Base-by-base conservation (phyloP, 768 basidiomycete genomes). In the Panaeolus cyanescens region DNA sequence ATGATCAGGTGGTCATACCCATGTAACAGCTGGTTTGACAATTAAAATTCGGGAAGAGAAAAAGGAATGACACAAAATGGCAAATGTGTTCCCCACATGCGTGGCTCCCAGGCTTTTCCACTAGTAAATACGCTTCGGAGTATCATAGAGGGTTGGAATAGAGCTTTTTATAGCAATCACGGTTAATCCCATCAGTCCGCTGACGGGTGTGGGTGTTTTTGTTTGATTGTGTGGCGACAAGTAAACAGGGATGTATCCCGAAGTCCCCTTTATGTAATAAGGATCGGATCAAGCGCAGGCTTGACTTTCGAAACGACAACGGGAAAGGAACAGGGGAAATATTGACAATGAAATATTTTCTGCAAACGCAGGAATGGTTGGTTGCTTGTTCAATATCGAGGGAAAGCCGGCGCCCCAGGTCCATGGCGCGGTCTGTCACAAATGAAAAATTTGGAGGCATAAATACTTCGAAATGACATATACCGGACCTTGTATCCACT, bases 181-280 rank as follows among this genome's bases (percentile, higher is more conserved):
- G 31, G 56, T 56, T 15, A 42, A 45, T 56, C 55, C 55, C 20
- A 39, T 25, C 37, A 34, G 32, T 42, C 39, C 25, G 54, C 56
- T 62, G 56, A 57, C 61, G 54, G 54, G 55, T 65, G 63, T 66
- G 65, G 65, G 65, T 65, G 62, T 60, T 45, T 56, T 58, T 57
- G 58, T 42, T 59, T 61, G 59, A 50, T 58, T 60, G 42, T 59
- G 45, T 59, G 33, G 61, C 17, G 20, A 53, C 58, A 59, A 64
- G 65, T 64, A 64, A 64, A 64, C 54, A 64, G 59, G 60, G 64
- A 66, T 59, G 22, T 13, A 54, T 34, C 31, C 33, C 42, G 60
- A 40, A 33, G 34, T 39, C 57, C 22, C 10, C 19, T 42, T 50
- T 25, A 50, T 50, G 45, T 50, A 50, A 50, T 50, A 50, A 50